A percentile compares a stretch with the other conserved stretches of the same genome.
phyloP scores from a whole-genome alignment of 257 asterid species.

The Haberlea rhodopensis region DNA sequence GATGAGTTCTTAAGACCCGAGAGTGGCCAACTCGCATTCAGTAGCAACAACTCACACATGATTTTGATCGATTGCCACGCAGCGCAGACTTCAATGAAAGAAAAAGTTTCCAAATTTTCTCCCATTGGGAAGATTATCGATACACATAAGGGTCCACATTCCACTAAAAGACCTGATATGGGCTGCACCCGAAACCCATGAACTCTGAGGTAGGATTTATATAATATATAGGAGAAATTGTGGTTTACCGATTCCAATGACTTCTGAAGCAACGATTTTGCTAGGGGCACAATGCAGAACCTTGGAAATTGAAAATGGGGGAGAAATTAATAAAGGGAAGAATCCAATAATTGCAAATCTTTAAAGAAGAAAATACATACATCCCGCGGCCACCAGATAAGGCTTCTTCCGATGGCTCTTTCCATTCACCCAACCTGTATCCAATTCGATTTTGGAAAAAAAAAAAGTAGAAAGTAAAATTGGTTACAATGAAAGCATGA shows the following conservation, averaged over 20 bases:
- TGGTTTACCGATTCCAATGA: conserved; percentile 50
- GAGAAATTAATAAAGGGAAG: neutral
- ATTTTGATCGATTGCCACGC: too few species aligned
- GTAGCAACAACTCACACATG: too few species aligned
- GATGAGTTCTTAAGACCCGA: too few species aligned
- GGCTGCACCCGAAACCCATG: too few species aligned
- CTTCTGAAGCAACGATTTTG: conserved; percentile 42
- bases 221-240: too few species aligned
- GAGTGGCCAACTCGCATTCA: too few species aligned
- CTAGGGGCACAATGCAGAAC: conserved; percentile 66
- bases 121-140: too few species aligned
- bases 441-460: neutral
- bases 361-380: conserved; percentile 28
- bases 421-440: conserved; percentile 66
- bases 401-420: conserved; percentile 63
- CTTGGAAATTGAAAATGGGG: conserved; percentile 30
- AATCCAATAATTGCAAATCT: neutral
- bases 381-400: conserved; percentile 75
- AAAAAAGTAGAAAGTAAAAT: neutral
- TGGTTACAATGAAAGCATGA: neutral
- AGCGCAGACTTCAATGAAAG: too few species aligned
- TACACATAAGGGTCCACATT: too few species aligned
- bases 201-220: too few species aligned
- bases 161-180: too few species aligned
- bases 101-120: too few species aligned